Base-by-base conservation (phyloP, 768 basidiomycete species). In the Suillus fuscotomentosus region DNA sequence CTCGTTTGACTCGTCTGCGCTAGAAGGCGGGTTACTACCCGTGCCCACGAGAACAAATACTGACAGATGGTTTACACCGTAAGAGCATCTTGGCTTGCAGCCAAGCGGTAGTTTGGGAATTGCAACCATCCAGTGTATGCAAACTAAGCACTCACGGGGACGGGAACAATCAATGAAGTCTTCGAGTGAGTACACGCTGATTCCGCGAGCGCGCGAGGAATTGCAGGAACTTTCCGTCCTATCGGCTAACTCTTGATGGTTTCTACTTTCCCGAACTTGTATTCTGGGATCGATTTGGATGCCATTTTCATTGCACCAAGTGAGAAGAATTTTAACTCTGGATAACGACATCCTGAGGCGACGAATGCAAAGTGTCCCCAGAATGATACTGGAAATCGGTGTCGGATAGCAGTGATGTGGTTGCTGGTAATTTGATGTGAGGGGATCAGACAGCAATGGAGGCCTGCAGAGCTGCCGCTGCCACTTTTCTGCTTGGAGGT, bases 271-370 rank as follows among this genome's bases (percentile, higher is more conserved):
- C 15, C 51, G 57, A 48, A 88, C 66, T 56, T 73, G 70, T 17
- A 88, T 70, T 48, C 79, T 73, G 13, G 77, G 61, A 73, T 87
- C 85, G 60, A 88, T 81, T 64, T 71, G 71, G 53, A 88, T 70
- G 51, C 71, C 74, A 67, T 83, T 82, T 27, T 77, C 70, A 36
- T 71, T 60, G 66, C 86, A 87, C 87, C 87, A 88, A 50, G 72
- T 70, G 6, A 85, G 67, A 20, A 87, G 70, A 50, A 61, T 39
- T 34, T 60, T 13, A 47, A 62, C 59, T 47, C 22, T 69, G 51
- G 62, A 60, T 41, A 68, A 64, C 42, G 71, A 66, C 72, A 77
- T 75, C 41, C 50, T 31, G 31, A 39, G 43, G 47, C 22, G 31
- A 55, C 27, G 53, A 59, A n/a, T 20, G 17, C n/a, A 31, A 4